Evolutionary conservation across 2,329 filamentous ascomycete species (phyloP).

Genomic region (Aspergillus pseudoterreus): DNA sequence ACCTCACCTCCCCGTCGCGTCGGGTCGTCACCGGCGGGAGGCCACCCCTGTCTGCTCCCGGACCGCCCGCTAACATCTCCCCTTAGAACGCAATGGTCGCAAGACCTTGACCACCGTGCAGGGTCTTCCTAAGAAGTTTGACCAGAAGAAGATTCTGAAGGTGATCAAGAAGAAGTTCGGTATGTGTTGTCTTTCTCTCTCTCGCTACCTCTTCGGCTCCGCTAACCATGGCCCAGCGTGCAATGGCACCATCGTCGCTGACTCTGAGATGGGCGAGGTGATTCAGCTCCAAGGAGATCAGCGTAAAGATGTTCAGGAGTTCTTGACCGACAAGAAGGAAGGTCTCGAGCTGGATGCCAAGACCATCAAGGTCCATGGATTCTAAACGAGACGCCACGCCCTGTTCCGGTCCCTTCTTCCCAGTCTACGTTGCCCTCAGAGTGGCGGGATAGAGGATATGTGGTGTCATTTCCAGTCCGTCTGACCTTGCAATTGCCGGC

Average conservation of each 20-base stretch:
- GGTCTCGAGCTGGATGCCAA: conserved; percentile 91
- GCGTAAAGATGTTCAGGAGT: conserved; percentile 97
- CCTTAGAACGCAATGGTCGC: conserved; percentile 96
- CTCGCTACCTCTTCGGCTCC: background rate
- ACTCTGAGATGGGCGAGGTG: conserved; percentile 97
- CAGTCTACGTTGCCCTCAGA: conserved; percentile 35
- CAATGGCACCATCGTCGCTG: conserved; percentile 99
- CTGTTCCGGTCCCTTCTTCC: conserved; percentile 43
- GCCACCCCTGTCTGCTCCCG: conserved; percentile 6
- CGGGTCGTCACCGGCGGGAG: background rate
- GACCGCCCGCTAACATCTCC: conserved; percentile 19
- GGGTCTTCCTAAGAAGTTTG: conserved; percentile 97
- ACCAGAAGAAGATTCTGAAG: conserved; percentile 99
- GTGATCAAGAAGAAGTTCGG: conserved; percentile 99
- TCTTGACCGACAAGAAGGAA: conserved; percentile 92
- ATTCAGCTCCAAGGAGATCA: conserved; percentile 99
- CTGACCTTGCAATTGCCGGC: conserved; percentile 20
- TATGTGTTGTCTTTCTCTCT: conserved; percentile 42
- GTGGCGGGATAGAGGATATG: conserved; percentile 36
- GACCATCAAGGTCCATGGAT: conserved; percentile 77
- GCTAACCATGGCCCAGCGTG: conserved; percentile 60
- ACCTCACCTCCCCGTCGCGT: background rate
- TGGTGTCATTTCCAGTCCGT: conserved; percentile 23
- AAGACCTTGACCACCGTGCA: conserved; percentile 99
- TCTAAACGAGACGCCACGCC: conserved; percentile 44